Evolutionary conservation across 2,329 filamentous ascomycete genomes (phyloP), one percentile per base, ranked within the genome.

Genomic region (Paecilomyces variotii): DNA sequence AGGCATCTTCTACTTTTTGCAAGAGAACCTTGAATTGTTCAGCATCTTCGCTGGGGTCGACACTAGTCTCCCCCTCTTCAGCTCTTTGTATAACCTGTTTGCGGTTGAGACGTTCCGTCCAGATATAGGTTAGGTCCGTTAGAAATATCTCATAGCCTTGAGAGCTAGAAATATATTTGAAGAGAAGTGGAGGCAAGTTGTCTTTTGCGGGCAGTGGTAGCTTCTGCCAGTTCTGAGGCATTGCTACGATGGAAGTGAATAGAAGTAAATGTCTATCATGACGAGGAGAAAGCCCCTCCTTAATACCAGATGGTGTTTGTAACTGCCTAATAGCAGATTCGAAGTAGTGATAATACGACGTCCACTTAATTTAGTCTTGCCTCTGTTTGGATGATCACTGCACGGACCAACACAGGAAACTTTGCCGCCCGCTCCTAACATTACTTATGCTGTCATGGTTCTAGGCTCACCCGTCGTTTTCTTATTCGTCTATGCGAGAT

Each of bases 61-160:
- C 85, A 24, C 80, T 83, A 14, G 82, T 80, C 51, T 77, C 74
- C 56, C 76, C 70, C 11, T 78, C 68, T 24, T 76, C 70, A 5
- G 84, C 82, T 63, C 79, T 75, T 25, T 72, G 65, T 26, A 82
- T 65, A 34, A 87, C 80, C 11, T 76, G 71, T 45, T 71, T 65
- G 49, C 74, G 71, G 55, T 74, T 72, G 50, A 84, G 64, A 19
- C 68, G 71, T 67, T 85, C 82, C 28, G 74, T 74, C 84, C 84
- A 87, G 25, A 87, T 73, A 60, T 79, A 75, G 61, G 77, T 80
- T 45, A 87, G 72, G 66, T 87, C 84, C 25, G 84, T 86, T 24
- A 87, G 67, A 61, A 76, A 76, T 24, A 87, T 67, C 12, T 74
- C 74, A 67, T 85, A 85, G 57, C 77, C 76, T 53, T 68, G 62